These are phyloP conservation scores for Harringtonia aguacate DNA, from an alignment of 2,329 filamentous ascomycete species.

Conservation along the genomic window DNA sequence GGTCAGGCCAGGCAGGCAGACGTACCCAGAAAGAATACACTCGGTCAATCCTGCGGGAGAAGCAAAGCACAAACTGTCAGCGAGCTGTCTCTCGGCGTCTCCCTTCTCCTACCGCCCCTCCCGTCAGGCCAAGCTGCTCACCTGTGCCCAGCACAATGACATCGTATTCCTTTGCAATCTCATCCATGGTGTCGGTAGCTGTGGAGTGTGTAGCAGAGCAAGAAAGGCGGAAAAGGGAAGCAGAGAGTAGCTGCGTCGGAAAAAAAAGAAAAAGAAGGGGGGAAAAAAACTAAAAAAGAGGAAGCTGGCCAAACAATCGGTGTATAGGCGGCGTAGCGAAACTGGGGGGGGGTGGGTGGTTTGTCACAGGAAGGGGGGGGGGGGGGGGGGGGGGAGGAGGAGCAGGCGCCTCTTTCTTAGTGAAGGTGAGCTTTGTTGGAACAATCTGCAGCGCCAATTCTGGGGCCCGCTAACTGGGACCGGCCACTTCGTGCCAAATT, in stretches of 20 bases:
- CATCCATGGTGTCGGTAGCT: slow-evolving; percentile 61
- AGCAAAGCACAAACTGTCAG: background rate
- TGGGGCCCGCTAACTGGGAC: too few species aligned
- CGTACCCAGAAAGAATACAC: slow-evolving; percentile 91
- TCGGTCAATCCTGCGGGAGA: slow-evolving; percentile 92
- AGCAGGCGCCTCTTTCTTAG: too few species aligned
- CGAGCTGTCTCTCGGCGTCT: background rate
- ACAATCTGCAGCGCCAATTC: too few species aligned
- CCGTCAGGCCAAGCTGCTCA: slow-evolving; percentile 32
- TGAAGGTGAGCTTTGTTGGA: too few species aligned
- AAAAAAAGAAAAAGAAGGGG: background rate
- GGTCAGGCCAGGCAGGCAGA: slow-evolving; percentile 19
- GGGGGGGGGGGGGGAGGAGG: too few species aligned
- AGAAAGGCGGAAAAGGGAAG: background rate
- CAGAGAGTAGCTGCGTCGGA: background rate
- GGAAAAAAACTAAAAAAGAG: background rate
- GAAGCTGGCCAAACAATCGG: background rate
- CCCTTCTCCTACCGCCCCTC: background rate
- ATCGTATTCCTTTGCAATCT: slow-evolving; percentile 97
- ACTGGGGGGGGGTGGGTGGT: too few species aligned
- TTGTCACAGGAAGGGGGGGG: too few species aligned
- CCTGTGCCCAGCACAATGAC: slow-evolving; percentile 96
- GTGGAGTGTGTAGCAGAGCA: background rate
- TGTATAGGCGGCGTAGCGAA: too few species aligned
- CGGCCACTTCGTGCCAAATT: too few species aligned